Evolutionary conservation across 345 rosid species (phyloP), one percentile per base, ranked within the genome.

Genomic region (Arabis hirsuta): DNA sequence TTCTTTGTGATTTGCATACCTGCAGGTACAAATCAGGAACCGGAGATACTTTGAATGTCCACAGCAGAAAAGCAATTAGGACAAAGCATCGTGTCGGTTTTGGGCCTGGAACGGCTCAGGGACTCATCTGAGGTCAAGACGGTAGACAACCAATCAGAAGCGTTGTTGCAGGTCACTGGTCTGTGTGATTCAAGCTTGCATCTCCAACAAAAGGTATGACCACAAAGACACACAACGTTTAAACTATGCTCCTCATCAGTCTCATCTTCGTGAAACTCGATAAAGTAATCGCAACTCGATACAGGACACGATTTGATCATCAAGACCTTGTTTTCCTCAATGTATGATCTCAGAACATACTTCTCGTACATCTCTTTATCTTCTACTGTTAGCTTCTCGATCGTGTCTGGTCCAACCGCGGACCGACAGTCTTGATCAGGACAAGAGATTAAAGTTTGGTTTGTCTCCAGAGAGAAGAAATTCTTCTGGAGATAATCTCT

Each of bases 131-230:
- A 55, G 6, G 5, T 11, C 2, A 72, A 54, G 29, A 56, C 59
- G 9, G 9, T 29, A 57, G 10, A 9, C 36, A 73, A 36, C 79
- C 79, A 76, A 39, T 36, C 64, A 34, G 70, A 55, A 0, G 74
- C 74, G 44, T 69, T 76, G 70, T 76, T 76, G 58, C 79, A 76
- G 0, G 79, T 76, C 64, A 76, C 70, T 7, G 74, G 79, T 47
- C 11, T 55, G 24, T 76, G 79, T 9, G 79, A 62, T 59, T 76
- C 74, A 38, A 54, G 51, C 7, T 4, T 50, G 9, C 79, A 76
- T 45, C 64, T 55, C 65, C 74, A 69, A 5, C 79, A 76, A n/a
- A 76, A 76, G 27, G 36, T 62, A 12, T 69, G 38, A 29, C 74
- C 64, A 29, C 79, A 76, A 4, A 62, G 44, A 61, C 79, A 76